Evolutionary conservation across 495 filamentous ascomycete genomes (phyloP).

Genomic region (Talaromyces trachyspermus): DNA sequence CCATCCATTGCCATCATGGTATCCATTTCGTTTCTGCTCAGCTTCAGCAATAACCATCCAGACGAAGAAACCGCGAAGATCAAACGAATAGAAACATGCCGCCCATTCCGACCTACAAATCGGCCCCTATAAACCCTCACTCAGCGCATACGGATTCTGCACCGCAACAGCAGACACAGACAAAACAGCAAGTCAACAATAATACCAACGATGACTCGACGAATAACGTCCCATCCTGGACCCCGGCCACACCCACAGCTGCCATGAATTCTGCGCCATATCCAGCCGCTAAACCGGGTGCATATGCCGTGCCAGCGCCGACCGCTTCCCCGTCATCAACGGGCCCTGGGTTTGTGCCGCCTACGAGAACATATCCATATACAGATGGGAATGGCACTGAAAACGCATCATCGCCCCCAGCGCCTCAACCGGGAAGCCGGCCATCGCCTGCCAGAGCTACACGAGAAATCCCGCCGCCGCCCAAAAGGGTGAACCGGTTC

Average conservation of each 20-base stretch:
- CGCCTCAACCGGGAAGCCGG: slow-evolving; percentile 54
- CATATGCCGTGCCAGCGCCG: slow-evolving; percentile 18
- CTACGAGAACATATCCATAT: slow-evolving; percentile 20
- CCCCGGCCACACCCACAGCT: slow-evolving; percentile 11
- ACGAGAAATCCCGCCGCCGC: slow-evolving; percentile 43
- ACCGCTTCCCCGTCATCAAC: slow-evolving; percentile 17
- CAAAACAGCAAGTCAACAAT: slow-evolving; percentile 1
- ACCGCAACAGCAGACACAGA: slow-evolving; percentile 10
- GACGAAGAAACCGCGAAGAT: no score
- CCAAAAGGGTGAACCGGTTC: slow-evolving; percentile 39
- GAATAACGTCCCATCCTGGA: slow-evolving; percentile 8
- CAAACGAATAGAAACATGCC: slow-evolving; percentile 4
- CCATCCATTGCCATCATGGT: neutral
- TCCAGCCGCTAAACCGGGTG: slow-evolving; percentile 5
- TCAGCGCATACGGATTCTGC: no score
- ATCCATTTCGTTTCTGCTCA: no score
- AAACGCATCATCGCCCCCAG: slow-evolving; percentile 33
- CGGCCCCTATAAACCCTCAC: slow-evolving; percentile 49
- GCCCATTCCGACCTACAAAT: slow-evolving; percentile 47
- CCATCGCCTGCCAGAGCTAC: slow-evolving; percentile 25
- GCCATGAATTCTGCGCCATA: slow-evolving; percentile 9
- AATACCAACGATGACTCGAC: neutral
- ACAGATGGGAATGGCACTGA: slow-evolving; percentile 15
- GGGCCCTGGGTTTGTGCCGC: slow-evolving; percentile 26
- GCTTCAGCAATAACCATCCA: no score